Conservation (phyloP, 768 basidiomycete species). For the Suillus cothurnatus region DNA sequence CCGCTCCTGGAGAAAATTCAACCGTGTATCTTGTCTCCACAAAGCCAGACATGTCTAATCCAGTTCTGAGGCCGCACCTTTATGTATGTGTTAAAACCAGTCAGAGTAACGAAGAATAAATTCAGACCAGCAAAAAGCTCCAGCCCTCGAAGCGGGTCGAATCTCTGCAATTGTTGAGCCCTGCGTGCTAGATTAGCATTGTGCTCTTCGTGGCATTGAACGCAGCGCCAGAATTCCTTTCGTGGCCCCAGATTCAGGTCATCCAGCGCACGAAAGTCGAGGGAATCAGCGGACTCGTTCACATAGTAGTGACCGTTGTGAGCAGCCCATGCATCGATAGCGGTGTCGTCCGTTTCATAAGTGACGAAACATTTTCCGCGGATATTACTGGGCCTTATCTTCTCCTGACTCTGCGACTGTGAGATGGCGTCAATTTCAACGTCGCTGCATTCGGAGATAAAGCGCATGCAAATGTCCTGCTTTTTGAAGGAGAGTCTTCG, state of each 20-base stretch:
- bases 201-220: slow-evolving; percentile 40
- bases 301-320: slow-evolving; percentile 63
- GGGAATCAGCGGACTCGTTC: slow-evolving; percentile 33
- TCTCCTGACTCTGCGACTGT: slow-evolving; percentile 36
- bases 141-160: slow-evolving; percentile 54
- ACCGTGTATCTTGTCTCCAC: slow-evolving; percentile 71
- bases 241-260: slow-evolving; percentile 27
- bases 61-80: slow-evolving; percentile 74
- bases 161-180: slow-evolving; percentile 33
- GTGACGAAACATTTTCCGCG: slow-evolving; percentile 59
- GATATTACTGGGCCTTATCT: slow-evolving; percentile 39
- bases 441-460: slow-evolving; percentile 56
- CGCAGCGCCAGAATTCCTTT: slow-evolving; percentile 39
- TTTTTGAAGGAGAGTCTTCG: slow-evolving; percentile 67
- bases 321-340: slow-evolving; percentile 43
- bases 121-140: slow-evolving; percentile 70
- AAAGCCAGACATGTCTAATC: slow-evolving; percentile 60
- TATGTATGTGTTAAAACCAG: slow-evolving; percentile 2
- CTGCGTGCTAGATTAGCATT: slow-evolving; percentile 30
- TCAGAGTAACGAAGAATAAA: neutral
- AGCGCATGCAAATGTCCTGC: slow-evolving; percentile 63
- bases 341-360: slow-evolving; percentile 34
- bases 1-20: slow-evolving; percentile 65
- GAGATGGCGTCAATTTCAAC: slow-evolving; percentile 57
- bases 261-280: slow-evolving; percentile 21